Percentiles rank a stretch among this genome's conserved stretches.
phyloP scores from a whole-genome alignment of 2,329 filamentous ascomycete species.

The Xylariomycetidae sp. region DNA sequence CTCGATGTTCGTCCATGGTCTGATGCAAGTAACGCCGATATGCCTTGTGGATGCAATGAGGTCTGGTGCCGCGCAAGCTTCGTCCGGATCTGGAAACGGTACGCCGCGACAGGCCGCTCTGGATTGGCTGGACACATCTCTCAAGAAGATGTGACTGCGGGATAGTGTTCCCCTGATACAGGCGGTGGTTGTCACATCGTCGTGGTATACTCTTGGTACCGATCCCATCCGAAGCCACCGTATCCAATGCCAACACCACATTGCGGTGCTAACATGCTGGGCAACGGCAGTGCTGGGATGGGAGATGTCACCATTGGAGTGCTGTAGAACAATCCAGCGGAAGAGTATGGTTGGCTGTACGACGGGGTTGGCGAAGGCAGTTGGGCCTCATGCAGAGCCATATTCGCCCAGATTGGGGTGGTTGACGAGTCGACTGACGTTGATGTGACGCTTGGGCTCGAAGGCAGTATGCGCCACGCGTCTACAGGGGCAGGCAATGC shows the following conservation, averaged over 20 bases:
- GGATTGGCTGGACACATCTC: too few species aligned
- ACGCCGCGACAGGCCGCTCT: too few species aligned
- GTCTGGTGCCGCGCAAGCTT: constrained; percentile 18
- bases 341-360: constrained; percentile 73
- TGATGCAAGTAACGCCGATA: constrained; percentile 32
- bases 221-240: constrained; percentile 79
- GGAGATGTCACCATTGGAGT: constrained; percentile 70
- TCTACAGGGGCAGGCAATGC: constrained; percentile 70
- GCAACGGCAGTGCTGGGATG: constrained; percentile 73
- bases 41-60: constrained; percentile 19
- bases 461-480: constrained; percentile 85
- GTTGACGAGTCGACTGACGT: constrained; percentile 65
- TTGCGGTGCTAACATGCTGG: constrained; percentile 79
- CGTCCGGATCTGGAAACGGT: constrained; percentile 17
- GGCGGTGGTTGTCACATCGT: constrained; percentile 74
- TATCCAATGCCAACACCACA: constrained; percentile 78
- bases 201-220: constrained; percentile 78
- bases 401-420: constrained; percentile 72
- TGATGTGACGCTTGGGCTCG: constrained; percentile 75
- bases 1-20: constrained; percentile 24
- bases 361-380: constrained; percentile 75
- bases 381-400: constrained; percentile 69
- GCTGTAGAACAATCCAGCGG: constrained; percentile 73
- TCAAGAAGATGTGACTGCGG: constrained; percentile 41
- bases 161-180: constrained; percentile 41